Evolutionary conservation across 148 eudicot genomes (phyloP).

Genomic region (Hydrangea macrophylla): DNA sequence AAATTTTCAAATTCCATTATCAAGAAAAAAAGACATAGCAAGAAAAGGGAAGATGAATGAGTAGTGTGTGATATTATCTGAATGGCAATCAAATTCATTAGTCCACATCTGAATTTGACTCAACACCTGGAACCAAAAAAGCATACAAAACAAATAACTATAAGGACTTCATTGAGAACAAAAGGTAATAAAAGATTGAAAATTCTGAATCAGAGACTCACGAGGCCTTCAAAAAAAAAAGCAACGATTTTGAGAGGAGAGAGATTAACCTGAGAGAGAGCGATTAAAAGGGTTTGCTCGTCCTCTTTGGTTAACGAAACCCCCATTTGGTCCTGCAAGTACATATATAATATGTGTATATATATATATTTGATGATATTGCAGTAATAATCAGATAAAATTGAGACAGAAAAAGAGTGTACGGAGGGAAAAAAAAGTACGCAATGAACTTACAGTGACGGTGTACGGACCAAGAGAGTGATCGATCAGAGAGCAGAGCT

Average conservation of each 20-base stretch:
- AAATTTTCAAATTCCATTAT: constrained; percentile 4
- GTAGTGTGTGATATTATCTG: constrained; percentile 28
- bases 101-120: constrained; percentile 54
- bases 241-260: background rate
- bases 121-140: constrained; percentile 36
- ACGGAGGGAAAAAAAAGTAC: background rate
- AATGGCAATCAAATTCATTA: constrained; percentile 30
- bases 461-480: constrained; percentile 33
- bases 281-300: constrained; percentile 40
- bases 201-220: no score
- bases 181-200: no score
- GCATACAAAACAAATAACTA: background rate
- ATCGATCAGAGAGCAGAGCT: constrained; percentile 46
- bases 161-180: no score
- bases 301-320: constrained; percentile 18
- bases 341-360: no score
- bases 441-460: constrained; percentile 27
- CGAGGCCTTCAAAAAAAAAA: background rate
- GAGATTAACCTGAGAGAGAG: constrained; percentile 28
- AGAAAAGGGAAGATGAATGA: background rate
- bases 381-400: background rate
- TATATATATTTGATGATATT: no score
- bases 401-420: background rate
- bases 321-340: constrained; percentile 25
- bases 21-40: background rate